Evolutionary conservation across 139 green algal genomes (phyloP).

Genomic region (Micromonas commoda): DNA sequence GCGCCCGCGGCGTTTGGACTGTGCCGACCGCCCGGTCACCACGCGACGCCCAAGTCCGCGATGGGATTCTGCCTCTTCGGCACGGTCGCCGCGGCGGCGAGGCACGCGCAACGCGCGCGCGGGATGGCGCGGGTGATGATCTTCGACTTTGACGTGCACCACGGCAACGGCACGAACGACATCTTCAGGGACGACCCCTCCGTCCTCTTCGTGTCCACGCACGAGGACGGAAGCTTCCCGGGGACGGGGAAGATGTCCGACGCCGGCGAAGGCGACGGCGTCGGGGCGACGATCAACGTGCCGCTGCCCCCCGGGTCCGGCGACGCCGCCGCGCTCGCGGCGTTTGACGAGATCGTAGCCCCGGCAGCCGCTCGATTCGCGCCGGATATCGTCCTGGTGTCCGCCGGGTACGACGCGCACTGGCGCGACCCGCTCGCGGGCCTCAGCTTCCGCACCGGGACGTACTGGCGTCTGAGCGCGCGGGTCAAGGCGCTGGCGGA

Average conservation of each 20-base stretch:
- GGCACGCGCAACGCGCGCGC: slow-evolving; percentile 45
- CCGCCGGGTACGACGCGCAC: slow-evolving; percentile 81
- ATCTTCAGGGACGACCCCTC: slow-evolving; percentile 65
- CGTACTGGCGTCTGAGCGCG: slow-evolving; percentile 61
- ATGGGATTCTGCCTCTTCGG: slow-evolving; percentile 87
- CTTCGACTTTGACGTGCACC: slow-evolving; percentile 70
- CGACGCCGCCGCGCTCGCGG: slow-evolving; percentile 49
- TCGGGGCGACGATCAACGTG: slow-evolving; percentile 72
- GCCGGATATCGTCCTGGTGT: slow-evolving; percentile 80
- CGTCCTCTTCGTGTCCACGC: slow-evolving; percentile 77
- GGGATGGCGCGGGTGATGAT: slow-evolving; percentile 61
- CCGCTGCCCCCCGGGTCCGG: slow-evolving; percentile 62
- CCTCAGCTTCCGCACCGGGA: slow-evolving; percentile 61
- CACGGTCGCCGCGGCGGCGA: slow-evolving; percentile 62
- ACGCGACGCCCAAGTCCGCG: slow-evolving; percentile 50
- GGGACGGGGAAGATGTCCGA: slow-evolving; percentile 57
- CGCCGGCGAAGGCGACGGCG: slow-evolving; percentile 54
- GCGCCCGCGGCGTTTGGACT: slow-evolving; percentile 55
- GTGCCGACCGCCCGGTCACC: slow-evolving; percentile 74
- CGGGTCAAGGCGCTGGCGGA: slow-evolving; percentile 44
- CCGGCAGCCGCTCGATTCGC: slow-evolving; percentile 63
- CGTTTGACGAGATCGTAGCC: slow-evolving; percentile 63
- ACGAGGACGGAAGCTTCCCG: slow-evolving; percentile 55
- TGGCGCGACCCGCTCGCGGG: slow-evolving; percentile 73
- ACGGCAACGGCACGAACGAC: slow-evolving; percentile 69